phyloP scores from a whole-genome alignment of 306 rosid genomes.

The Morella rubra region DNA sequence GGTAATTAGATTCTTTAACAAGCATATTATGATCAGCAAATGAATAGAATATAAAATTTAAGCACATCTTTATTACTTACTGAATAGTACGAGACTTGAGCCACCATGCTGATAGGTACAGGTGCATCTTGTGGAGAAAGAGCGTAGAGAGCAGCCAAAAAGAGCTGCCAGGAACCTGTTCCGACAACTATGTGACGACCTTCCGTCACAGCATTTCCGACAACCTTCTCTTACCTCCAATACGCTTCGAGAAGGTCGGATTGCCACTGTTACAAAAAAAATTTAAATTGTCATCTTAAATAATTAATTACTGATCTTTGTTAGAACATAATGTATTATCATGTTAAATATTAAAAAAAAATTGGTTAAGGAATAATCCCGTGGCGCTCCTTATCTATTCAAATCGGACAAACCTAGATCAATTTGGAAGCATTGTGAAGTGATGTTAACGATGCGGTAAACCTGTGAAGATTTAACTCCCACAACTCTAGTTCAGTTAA shows the following conservation, averaged over 20 bases:
- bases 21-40: not conserved
- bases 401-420: too few species aligned
- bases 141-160: conserved; percentile 77
- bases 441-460: too few species aligned
- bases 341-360: too few species aligned
- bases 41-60: not conserved
- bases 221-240: conserved; percentile 62
- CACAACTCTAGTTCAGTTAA: too few species aligned
- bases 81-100: conserved; percentile 81
- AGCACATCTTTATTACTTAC: conserved; percentile 43
- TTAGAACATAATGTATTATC: too few species aligned
- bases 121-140: conserved; percentile 49
- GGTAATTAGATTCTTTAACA: conserved; percentile 25
- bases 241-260: conserved; percentile 55
- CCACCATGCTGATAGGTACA: conserved; percentile 40
- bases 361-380: too few species aligned
- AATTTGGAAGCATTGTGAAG: too few species aligned
- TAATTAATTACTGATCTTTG: too few species aligned
- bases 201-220: conserved; percentile 75
- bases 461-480: too few species aligned
- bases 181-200: conserved; percentile 80
- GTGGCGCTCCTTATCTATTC: too few species aligned
- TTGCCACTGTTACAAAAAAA: conserved; percentile 74
- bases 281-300: conserved; percentile 50
- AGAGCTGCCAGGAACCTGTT: conserved; percentile 94